Evolutionary conservation across 495 filamentous ascomycete genomes (phyloP), one percentile per base, ranked within the genome.

Genomic region (Penicillium pulvis): DNA sequence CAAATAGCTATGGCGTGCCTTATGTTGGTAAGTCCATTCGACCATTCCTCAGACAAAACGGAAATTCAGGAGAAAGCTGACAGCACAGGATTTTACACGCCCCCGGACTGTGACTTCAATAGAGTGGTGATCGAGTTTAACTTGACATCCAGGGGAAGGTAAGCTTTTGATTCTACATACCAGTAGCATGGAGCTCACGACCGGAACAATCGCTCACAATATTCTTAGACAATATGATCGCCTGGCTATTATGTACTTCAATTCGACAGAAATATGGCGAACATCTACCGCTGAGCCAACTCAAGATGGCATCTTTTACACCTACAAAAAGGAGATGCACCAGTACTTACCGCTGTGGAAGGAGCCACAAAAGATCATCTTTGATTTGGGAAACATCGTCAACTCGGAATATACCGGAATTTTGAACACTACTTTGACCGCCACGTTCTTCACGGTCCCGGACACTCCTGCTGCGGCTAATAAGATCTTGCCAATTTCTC

Each of bases 201-300:
- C 14, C 14, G 10, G 6, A 47, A 26, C 3, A 16, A 26, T 47
- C 11, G 28, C n/a, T 24, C 20, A 23, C 24, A 28, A 26, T 23
- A n/a, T 2, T 16, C 7, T 23, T 20, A 47, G 44, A 24, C 44
- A 47, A 12, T 47, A 47, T 26, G 44, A 47, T 28, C 44, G 44
- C 10, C 24, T 47, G 20, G 44, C 44, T 47, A 11, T 47, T 0
- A 14, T 47, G 19, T 47, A 47, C 44, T 47, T 47, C 19, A 47
- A 47, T 16, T 47, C 44, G 11, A 47, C 44, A 12, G 44, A 47
- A 26, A 16, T 47, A 6, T 47, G 44, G 44, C 14, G 44, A 47
- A 47, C 44, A 24, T 47, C 44, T n/a, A 47, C 44, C 20, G 44
- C 44, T 14, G 44, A 47, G 44, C 44, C 44, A 47, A 47, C 44